These are phyloP conservation scores for Pezizomycotina sp. DNA, from an alignment of 2,329 filamentous ascomycete genomes.

Conservation along the genomic window DNA sequence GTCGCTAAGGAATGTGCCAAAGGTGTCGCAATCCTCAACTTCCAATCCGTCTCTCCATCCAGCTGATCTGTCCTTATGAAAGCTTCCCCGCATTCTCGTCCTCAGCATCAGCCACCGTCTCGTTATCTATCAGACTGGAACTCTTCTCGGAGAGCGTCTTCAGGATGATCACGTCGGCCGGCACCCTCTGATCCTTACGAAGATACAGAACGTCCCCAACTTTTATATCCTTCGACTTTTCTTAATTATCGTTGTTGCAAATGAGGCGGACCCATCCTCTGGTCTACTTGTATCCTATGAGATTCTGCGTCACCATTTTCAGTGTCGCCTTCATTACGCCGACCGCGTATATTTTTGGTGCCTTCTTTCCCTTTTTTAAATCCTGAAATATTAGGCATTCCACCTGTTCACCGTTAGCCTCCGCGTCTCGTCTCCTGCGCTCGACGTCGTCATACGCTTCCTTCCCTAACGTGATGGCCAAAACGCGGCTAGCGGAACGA, in stretches of 20 bases:
- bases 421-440: conserved; percentile 67
- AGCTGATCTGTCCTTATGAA: conserved; percentile 96
- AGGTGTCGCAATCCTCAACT: conserved; percentile 71
- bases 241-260: conserved; percentile 7
- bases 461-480: conserved; percentile 83
- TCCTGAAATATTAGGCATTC: conserved; percentile 18
- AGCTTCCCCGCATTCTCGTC: conserved; percentile 56
- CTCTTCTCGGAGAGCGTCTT: conserved; percentile 51
- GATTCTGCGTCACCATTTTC: conserved; percentile 11
- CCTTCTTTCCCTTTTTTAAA: conserved; percentile 24
- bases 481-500: conserved; percentile 85
- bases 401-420: conserved; percentile 72
- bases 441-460: conserved; percentile 90
- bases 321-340: conserved; percentile 14
- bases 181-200: conserved; percentile 78
- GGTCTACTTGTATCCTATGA: too few relatives aligned
- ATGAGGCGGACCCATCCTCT: conserved; percentile 34
- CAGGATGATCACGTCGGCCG: conserved; percentile 82
- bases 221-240: conserved; percentile 72
- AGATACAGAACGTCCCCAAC: conserved; percentile 94
- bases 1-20: conserved; percentile 63
- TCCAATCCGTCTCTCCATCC: conserved; percentile 98
- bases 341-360: conserved; percentile 12
- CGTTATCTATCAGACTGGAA: conserved; percentile 20
- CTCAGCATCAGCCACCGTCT: conserved; percentile 28